Base-by-base conservation (phyloP, 2,329 filamentous ascomycete genomes). In the Neofusicoccum kwambonambiense region DNA sequence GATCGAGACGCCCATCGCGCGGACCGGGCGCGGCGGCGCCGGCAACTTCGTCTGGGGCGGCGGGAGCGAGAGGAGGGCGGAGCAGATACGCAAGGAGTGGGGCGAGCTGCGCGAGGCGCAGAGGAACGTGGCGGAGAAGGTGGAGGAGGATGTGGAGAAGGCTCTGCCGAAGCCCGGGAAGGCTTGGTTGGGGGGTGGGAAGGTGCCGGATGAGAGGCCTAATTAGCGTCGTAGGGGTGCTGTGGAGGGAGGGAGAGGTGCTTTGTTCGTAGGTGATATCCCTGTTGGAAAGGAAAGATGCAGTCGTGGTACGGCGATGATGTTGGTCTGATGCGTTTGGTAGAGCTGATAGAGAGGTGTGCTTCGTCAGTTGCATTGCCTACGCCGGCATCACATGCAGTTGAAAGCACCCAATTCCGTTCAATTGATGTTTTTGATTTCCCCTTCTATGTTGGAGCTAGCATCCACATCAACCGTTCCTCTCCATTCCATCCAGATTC, bases 31-130 rank as follows among this genome's bases (percentile, higher is more conserved):
- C 51, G 81, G 81, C 34, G 81, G 81, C 6, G 79, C 79, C n/a
- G 81, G 81, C 3, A 82, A 83, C 62, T 80, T 78, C 66, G 72
- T 77, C n/a, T 81, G 76, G 76, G 56, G 56, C n/a, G 56, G 44
- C 17, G 56, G 42, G 12, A 51, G 45, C 31, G 44, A 62, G 45
- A 22, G 47, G 35, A 19, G 58, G 8, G 50, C 50, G 22, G 52
- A 60, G 51, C 56, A 58, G 54, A n/a, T 44, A 9, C 22, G 47
- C 22, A 27, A n/a, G 15, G 17, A 44, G 45, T 64, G 70, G 64
- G 71, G 75, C 62, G 72, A 69, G 56, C 71, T 73, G 39, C 68
- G 72, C 62, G 61, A 65, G 42, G 69, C 67, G 58, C 60, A 70
- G 62, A 66, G 71, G 65, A 65, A 67, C 62, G 51, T 80, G 35